Evolutionary conservation across 768 basidiomycete genomes (phyloP).

Genomic region (Suillus luteus): DNA sequence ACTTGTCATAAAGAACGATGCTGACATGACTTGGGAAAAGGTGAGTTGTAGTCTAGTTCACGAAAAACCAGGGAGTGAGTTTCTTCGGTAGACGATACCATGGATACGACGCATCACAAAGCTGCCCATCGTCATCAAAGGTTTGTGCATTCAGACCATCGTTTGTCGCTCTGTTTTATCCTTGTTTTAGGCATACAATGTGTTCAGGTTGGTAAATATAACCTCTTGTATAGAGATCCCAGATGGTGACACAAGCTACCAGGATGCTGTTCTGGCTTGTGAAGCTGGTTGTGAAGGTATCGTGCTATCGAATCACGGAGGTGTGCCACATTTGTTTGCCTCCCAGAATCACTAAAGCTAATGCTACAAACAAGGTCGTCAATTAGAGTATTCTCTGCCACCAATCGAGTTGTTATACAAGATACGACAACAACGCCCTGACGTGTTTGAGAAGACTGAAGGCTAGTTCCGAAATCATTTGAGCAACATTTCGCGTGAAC

Average conservation of each 20-base stretch:
- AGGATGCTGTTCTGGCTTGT: constrained; percentile 86
- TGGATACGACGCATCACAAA: constrained; percentile 73
- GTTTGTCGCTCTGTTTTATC: constrained; percentile 17
- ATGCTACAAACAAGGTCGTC: constrained; percentile 49
- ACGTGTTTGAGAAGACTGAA: constrained; percentile 73
- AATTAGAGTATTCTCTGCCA: constrained; percentile 79
- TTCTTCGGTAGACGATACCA: constrained; percentile 59
- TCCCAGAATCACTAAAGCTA: background rate
- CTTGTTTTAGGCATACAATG: constrained; percentile 62
- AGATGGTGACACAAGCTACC: constrained; percentile 19
- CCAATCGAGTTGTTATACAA: constrained; percentile 78
- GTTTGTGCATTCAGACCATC: constrained; percentile 30
- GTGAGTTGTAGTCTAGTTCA: constrained; percentile 33
- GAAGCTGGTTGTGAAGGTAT: constrained; percentile 88
- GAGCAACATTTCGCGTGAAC: constrained; percentile 9
- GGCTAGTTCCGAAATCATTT: constrained; percentile 37
- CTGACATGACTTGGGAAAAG: constrained; percentile 78
- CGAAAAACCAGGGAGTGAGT: background rate
- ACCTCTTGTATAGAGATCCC: background rate
- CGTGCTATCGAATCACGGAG: constrained; percentile 90
- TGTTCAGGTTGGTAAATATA: constrained; percentile 50
- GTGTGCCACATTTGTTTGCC: constrained; percentile 34
- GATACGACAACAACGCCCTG: constrained; percentile 70
- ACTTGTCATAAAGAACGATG: constrained; percentile 64
- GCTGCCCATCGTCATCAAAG: constrained; percentile 76